Conservation (phyloP, 208 protist genomes). For the Herpetomonas samuelpessoai region DNA sequence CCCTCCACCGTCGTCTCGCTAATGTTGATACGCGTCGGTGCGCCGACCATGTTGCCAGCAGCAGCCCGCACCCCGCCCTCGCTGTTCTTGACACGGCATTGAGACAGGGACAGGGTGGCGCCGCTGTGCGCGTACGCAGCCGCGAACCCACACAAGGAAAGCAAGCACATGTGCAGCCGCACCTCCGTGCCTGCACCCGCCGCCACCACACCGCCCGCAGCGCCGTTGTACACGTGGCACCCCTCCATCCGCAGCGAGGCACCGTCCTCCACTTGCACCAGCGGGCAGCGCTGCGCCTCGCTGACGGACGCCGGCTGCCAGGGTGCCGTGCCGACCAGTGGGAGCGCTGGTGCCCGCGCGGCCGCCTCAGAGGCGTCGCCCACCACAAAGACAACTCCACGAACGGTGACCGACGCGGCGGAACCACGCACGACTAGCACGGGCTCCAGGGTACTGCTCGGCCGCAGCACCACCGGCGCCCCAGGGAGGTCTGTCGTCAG, state of each 20-base stretch:
- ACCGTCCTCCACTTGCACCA: constrained; percentile 33
- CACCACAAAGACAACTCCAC: constrained; percentile 58
- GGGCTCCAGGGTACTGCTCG: constrained; percentile 34
- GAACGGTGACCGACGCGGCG: constrained; percentile 21
- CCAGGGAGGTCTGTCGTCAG: constrained; percentile 53
- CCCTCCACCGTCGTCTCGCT: constrained; percentile 46
- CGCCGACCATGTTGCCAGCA: constrained; percentile 15
- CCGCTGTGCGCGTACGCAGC: constrained; percentile 43
- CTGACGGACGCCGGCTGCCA: neutral
- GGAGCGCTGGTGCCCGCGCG: neutral
- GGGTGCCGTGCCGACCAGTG: neutral
- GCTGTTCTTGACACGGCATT: constrained; percentile 46
- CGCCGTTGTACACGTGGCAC: constrained; percentile 63
- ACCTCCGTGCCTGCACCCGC: constrained; percentile 24
- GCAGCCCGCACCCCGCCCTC: constrained; percentile 46
- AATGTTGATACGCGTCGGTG: constrained; percentile 16
- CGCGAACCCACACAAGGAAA: constrained; percentile 51
- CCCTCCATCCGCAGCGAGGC: constrained; percentile 39
- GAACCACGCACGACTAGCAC: constrained; percentile 40
- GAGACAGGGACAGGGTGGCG: constrained; percentile 23
- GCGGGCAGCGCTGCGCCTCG: constrained; percentile 26
- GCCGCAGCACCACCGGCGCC: constrained; percentile 52
- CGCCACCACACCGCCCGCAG: constrained; percentile 40
- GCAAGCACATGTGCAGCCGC: constrained; percentile 40
- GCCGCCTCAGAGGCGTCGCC: constrained; percentile 9